Evolutionary conservation across 257 asterid genomes (phyloP).

Genomic region (Solanum chiquidenum): DNA sequence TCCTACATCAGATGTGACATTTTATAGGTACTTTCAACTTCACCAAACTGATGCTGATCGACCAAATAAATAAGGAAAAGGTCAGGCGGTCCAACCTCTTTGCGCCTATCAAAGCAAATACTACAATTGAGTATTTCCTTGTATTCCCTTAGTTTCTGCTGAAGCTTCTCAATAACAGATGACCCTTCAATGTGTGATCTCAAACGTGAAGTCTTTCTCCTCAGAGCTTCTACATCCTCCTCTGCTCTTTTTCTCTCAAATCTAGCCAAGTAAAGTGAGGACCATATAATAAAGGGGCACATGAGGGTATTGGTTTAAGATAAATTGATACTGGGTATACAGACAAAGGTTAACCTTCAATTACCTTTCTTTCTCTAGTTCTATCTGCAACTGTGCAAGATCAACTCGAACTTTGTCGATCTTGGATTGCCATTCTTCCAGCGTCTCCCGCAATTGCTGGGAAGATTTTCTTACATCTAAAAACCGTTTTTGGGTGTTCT

Average conservation of each 20-base stretch:
- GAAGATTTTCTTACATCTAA: conserved; percentile 49
- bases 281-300: not conserved
- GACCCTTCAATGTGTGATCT: conserved; percentile 54
- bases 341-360: not conserved
- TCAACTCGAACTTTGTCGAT: conserved; percentile 46
- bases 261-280: conserved; percentile 23
- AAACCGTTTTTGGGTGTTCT: conserved; percentile 49
- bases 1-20: not conserved
- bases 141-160: conserved; percentile 73
- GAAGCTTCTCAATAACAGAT: conserved; percentile 63
- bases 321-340: not conserved
- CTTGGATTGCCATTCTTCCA: conserved; percentile 67
- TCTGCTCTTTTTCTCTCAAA: conserved; percentile 80
- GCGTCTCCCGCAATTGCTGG: conserved; percentile 36
- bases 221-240: conserved; percentile 64
- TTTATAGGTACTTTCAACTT: not conserved
- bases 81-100: conserved; percentile 52
- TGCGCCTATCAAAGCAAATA: conserved; percentile 81
- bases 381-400: conserved; percentile 74
- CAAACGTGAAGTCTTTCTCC: conserved; percentile 52
- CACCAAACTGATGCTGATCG: not conserved
- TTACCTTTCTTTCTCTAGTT: conserved; percentile 85
- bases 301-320: not conserved
- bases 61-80: not conserved
- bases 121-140: conserved; percentile 82